Conservation (phyloP, 2,329 filamentous ascomycete species). For the Graphilbum fragrans region DNA sequence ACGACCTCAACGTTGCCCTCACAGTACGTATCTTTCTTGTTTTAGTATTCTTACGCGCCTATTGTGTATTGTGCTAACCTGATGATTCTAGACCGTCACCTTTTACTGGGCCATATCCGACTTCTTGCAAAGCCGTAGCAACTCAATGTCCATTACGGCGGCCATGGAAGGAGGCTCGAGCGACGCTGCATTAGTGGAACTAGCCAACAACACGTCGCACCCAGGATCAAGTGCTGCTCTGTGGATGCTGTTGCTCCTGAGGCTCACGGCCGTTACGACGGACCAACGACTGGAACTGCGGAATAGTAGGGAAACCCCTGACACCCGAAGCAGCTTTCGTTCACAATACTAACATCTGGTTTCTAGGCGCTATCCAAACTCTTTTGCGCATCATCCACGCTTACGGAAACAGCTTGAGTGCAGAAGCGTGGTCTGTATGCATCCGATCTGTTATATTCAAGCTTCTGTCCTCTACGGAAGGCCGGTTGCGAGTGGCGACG, state of each 20-base stretch:
- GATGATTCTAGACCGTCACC: slow-evolving; percentile 57
- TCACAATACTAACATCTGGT: slow-evolving; percentile 3
- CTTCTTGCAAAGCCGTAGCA: slow-evolving; percentile 55
- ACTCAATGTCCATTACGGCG: slow-evolving; percentile 44
- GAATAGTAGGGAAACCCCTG: too few relatives aligned
- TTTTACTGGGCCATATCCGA: slow-evolving; percentile 96
- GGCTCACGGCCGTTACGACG: slow-evolving; percentile 58
- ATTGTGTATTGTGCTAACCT: not conserved
- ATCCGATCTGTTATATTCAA: slow-evolving; percentile 71
- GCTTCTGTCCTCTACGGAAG: slow-evolving; percentile 59
- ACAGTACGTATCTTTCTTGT: slow-evolving; percentile 45
- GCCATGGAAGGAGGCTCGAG: slow-evolving; percentile 41
- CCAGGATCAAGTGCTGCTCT: slow-evolving; percentile 56
- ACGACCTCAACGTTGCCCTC: slow-evolving; percentile 89
- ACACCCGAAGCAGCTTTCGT: too few relatives aligned
- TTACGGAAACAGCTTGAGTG: slow-evolving; percentile 67
- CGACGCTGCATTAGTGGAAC: slow-evolving; percentile 42
- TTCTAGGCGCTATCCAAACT: slow-evolving; percentile 72
- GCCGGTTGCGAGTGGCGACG: slow-evolving; percentile 31
- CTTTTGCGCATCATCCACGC: slow-evolving; percentile 85
- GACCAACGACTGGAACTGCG: slow-evolving; percentile 64
- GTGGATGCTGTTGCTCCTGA: slow-evolving; percentile 65
- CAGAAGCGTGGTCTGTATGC: slow-evolving; percentile 74
- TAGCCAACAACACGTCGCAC: slow-evolving; percentile 46
- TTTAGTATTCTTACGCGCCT: not conserved